Percentiles rank a stretch among this genome's conserved stretches.
Evolutionary conservation across 768 basidiomycete genomes (phyloP).

Genomic region (Atractiella rhizophila): DNA sequence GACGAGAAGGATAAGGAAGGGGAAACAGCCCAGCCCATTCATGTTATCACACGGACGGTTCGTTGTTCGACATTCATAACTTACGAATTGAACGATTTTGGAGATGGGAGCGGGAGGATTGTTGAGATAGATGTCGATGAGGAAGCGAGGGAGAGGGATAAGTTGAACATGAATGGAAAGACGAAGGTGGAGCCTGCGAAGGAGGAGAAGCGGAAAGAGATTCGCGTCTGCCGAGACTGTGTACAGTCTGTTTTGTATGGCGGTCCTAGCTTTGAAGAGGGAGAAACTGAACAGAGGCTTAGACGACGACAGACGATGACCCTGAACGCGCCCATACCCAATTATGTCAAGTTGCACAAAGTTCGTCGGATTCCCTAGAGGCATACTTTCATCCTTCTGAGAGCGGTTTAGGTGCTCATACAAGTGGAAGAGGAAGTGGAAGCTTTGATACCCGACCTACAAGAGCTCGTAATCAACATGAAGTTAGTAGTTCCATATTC

Average conservation of each 20-base stretch:
- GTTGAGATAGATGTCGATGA: conserved; percentile 39
- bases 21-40: conserved; percentile 22
- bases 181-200: conserved; percentile 23
- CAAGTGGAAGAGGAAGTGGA: conserved; percentile 70
- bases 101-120: conserved; percentile 23
- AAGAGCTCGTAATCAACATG: conserved; percentile 50
- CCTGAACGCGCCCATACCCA: conserved; percentile 34
- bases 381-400: conserved; percentile 9
- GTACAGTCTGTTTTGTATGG: conserved; percentile 50
- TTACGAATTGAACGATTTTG: conserved; percentile 48
- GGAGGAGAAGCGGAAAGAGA: conserved; percentile 55
- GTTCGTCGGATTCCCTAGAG: conserved; percentile 22
- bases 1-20: neutral
- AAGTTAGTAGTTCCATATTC: conserved; percentile 26
- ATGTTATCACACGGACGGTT: conserved; percentile 37
- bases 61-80: conserved; percentile 61
- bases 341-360: conserved; percentile 45
- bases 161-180: neutral
- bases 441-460: conserved; percentile 58
- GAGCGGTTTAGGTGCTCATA: conserved; percentile 33
- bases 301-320: conserved; percentile 48
- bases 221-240: conserved; percentile 66
- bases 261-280: neutral
- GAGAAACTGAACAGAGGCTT: neutral
- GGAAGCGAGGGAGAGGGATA: neutral